Evolutionary conservation across 1,284 basidiomycete genomes (phyloP), one percentile per base, ranked within the genome.

Genomic region (Mrakiaceae sp.): DNA sequence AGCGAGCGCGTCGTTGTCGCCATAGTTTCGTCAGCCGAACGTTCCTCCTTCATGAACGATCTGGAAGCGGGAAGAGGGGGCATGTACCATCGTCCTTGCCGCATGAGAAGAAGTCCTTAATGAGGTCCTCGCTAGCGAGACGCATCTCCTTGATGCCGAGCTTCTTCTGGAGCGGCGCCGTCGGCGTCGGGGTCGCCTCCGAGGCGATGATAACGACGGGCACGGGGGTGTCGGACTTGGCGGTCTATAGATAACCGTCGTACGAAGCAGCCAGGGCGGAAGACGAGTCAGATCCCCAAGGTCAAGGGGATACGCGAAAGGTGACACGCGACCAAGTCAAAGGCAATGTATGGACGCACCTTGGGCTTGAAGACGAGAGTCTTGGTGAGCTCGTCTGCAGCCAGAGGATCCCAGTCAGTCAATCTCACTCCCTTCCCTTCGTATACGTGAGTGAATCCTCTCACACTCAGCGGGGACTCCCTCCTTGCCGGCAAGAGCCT

Each of bases 91-190:
- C 89, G 77, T 94, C 86, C 78, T 95, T 96, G 74, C 88, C 85
- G 65, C 89, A 81, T 3, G 79, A 77, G 74, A 96, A 88, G 78
- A 94, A 90, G 72, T 94, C 87, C 64, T 83, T 82, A 72, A 96
- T 81, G 49, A 96, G 81, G 73, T 96, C 92, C 72, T 90, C 87
- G 48, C 84, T 83, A n/a, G 91, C 93, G 63, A 95, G 78, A 54
- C 92, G 81, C 71, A 96, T 80, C 68, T 96, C 92, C 79, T 96
- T 95, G 76, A 96, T 78, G 72, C 85, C 85, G 68, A 98, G 81
- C 73, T 86, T 86, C 77, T 88, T 89, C 54, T 83, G 89, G 68
- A 96, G 82, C 8, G 85, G 82, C 3, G 78, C 81, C 0, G 89
- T 87, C 72, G 77, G 73, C 16, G 88, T 88, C 73, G 93, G 87